Evolutionary conservation across 176 grass and related monocot genomes (phyloP), one percentile per base, ranked within the genome.

Genomic region (Oryza rufipogon): DNA sequence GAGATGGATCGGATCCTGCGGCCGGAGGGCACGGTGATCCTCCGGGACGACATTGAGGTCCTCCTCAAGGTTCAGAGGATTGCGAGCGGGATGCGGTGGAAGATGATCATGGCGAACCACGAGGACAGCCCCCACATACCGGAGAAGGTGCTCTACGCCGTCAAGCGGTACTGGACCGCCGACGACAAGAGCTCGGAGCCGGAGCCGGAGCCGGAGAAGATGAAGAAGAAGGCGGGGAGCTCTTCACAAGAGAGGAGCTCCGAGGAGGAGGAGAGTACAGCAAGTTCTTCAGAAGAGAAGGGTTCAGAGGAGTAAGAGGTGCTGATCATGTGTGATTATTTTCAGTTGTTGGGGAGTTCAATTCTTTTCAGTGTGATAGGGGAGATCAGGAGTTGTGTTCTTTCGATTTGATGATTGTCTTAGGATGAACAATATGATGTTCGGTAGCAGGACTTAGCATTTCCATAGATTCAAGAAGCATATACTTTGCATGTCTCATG

Each of bases 1-100:
- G 96, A 95, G 49, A 93, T 98, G 93, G 96, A 98, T 28, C 85
- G 96, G 13, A 95, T 98, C 5, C 70, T 98, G 33, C 82, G 93
- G 7, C 93, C 96, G 0, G 96, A 98, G 77, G 92, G 91, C 19
- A 90, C 91, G 5, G 87, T 95, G n/a, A 98, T 98, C 73, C 51
- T 98, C 77, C 91, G 91, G 2, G 96, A 98, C 14, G 75, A 95
- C 19, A 82, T 95, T 11, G 87, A 93, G 11, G 20, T 98, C 36
- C 73, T 98, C 58, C 83, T 87, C 0, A 93, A 90, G 80, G 93
- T 98, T 14, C 85, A 92, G 52, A 90, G 78, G 58, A 71, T 86
- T 13, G 89, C 67, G 11, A 70, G 66, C 4, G 87, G 83, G 26
- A 91, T 95, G 96, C 85, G 91, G 68, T 98, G 96, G 92, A 91